Percentiles rank a stretch among this genome's conserved stretches.
These are phyloP conservation scores for Aspergillus hortae DNA, from an alignment of 2,329 filamentous ascomycete genomes.

Conservation along the genomic window DNA sequence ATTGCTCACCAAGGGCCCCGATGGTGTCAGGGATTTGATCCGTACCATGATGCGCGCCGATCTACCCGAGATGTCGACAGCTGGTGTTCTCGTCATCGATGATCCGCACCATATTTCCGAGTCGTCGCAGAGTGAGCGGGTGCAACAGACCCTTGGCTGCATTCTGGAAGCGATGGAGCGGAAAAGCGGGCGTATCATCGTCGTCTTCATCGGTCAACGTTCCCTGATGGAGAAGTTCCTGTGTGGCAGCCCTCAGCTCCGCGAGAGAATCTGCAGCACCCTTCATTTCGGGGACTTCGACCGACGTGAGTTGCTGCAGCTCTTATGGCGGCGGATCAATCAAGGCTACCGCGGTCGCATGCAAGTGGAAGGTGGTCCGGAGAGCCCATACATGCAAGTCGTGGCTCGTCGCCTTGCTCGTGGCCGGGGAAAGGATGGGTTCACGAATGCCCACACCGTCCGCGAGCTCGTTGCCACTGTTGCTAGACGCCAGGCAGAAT, in stretches of 20 bases:
- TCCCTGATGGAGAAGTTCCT: constrained; percentile 12
- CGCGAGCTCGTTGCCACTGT: constrained; percentile 13
- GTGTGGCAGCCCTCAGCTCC: constrained; percentile 10
- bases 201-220: constrained; percentile 13
- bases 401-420: constrained; percentile 16
- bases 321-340: constrained; percentile 12
- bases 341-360: constrained; percentile 14
- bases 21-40: constrained; percentile 7
- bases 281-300: constrained; percentile 17
- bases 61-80: constrained; percentile 5
- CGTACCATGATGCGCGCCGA: constrained; percentile 8
- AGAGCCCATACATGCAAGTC: constrained; percentile 17
- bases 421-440: constrained; percentile 12
- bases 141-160: constrained; percentile 9
- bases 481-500: constrained; percentile 15
- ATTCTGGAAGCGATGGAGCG: constrained; percentile 15
- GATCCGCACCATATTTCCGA: constrained; percentile 8
- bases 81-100: constrained; percentile 15
- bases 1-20: constrained; percentile 10
- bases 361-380: constrained; percentile 18
- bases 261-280: constrained; percentile 15
- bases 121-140: background rate
- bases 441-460: constrained; percentile 15
- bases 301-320: constrained; percentile 8
- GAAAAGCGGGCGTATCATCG: constrained; percentile 10